These are phyloP conservation scores for Kluyveromyces starmeri DNA, from an alignment of 805 yeast species.

Conservation along the genomic window DNA sequence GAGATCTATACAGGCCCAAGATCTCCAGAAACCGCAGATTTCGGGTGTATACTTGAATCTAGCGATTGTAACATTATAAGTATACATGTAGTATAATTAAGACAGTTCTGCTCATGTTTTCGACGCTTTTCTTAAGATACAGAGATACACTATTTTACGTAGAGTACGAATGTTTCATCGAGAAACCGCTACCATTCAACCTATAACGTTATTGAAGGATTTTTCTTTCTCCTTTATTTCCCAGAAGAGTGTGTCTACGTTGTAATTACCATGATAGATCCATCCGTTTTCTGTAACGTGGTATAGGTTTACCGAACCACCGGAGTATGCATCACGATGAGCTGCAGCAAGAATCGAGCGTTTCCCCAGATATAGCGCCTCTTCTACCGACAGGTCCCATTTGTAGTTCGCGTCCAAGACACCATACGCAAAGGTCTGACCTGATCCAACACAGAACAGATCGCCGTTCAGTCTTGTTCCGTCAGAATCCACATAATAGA, in stretches of 20 bases:
- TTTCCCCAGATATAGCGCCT: constrained; percentile 88
- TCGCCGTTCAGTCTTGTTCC: constrained; percentile 95
- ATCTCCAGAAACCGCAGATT: too few species aligned
- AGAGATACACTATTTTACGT: too few species aligned
- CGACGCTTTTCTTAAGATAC: too few species aligned
- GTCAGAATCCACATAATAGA: constrained; percentile 93
- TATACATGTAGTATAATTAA: too few species aligned
- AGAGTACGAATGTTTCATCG: neutral
- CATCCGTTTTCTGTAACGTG: constrained; percentile 93
- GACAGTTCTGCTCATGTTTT: too few species aligned
- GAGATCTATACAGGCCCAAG: too few species aligned
- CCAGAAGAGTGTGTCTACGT: constrained; percentile 88
- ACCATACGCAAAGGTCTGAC: constrained; percentile 99
- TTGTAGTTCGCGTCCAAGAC: constrained; percentile 86
- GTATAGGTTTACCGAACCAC: constrained; percentile 90
- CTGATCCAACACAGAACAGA: constrained; percentile 94
- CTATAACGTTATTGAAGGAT: constrained; percentile 62
- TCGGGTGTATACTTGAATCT: too few species aligned
- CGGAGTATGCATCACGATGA: constrained; percentile 96
- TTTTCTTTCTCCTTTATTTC: constrained; percentile 80
- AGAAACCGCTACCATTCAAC: too few species aligned
- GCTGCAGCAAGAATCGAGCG: constrained; percentile 95
- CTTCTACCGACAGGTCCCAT: constrained; percentile 90
- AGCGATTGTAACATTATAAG: neutral
- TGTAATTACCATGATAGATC: constrained; percentile 91